Base-by-base conservation (phyloP, 148 eudicot species). In the Rheum nobile region DNA sequence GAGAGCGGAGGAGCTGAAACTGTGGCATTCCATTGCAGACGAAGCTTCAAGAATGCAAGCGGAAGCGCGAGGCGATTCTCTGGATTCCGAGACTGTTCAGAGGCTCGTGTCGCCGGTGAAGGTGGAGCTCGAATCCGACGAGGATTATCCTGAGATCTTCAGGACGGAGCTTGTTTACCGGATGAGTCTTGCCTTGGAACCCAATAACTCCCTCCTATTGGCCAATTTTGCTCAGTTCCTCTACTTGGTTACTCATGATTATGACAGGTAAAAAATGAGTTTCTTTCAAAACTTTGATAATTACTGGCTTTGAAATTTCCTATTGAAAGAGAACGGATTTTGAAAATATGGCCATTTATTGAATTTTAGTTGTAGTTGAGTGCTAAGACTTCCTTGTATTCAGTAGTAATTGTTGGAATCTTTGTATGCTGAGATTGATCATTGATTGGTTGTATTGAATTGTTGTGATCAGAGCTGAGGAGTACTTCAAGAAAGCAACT, bases 161-260 rank as follows among this genome's bases (percentile, higher is more conserved):
- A 77, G 71, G 74, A 90, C 95, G 0, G 97, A 90, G 80, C 70
- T 88, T 39, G n/a, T 71, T 12, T 96, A 96, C 68, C 84, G 79
- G 59, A 75, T 54, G 75, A 82, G 80, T 12, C 59, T 96, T 42
- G 80, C 80, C 21, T 79, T 83, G 21, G 96, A 96, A 59, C 97
- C 97, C 24, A 71, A 74, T 11, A 96, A 86, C 42, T 73, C 86
- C 6, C 82, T 96, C 28, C 81, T 96, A 29, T 88, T 92, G 11
- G 86, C 91, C 3, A 96, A 96, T 71, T 96, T 81, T 46, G 99
- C 99, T 61, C 97, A 96, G 74, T 96, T 96, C 61, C 94, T 96
- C 71, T 91, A 86, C 86, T 78, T 89, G 28, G 89, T 92, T 10
- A 85, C 77, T 32, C 92, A 72, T 14, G 99, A 92, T 61, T 88